phyloP scores from a whole-genome alignment of 2,329 filamentous ascomycete genomes.

The Stagonosporopsis vannaccii region DNA sequence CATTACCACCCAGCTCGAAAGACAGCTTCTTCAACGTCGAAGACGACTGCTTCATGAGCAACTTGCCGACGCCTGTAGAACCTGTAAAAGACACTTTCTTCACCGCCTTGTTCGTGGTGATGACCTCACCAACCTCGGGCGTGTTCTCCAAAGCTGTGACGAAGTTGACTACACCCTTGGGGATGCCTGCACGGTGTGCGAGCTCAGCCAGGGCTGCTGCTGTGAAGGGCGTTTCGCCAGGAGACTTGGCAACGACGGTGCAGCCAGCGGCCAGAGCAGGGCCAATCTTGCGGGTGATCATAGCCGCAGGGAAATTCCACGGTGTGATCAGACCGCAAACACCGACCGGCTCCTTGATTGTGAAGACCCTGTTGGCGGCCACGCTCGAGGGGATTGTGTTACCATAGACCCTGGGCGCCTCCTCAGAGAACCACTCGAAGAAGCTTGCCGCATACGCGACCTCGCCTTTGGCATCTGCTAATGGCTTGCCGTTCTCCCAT shows the following conservation, averaged over 20 bases:
- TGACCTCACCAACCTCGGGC: slow-evolving; percentile 74
- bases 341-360: slow-evolving; percentile 82
- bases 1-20: slow-evolving; percentile 92
- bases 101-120: slow-evolving; percentile 78
- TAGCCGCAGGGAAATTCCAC: slow-evolving; percentile 77
- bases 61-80: slow-evolving; percentile 67
- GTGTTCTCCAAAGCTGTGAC: slow-evolving; percentile 84
- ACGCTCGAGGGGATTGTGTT: slow-evolving; percentile 75
- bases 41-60: slow-evolving; percentile 91
- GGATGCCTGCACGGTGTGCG: slow-evolving; percentile 84
- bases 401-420: slow-evolving; percentile 58
- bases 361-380: slow-evolving; percentile 76
- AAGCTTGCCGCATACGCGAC: slow-evolving; percentile 51
- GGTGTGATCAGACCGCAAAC: slow-evolving; percentile 85
- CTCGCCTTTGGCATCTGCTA: slow-evolving; percentile 60
- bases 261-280: slow-evolving; percentile 90
- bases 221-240: slow-evolving; percentile 91
- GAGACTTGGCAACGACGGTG: slow-evolving; percentile 90
- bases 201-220: slow-evolving; percentile 87
- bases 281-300: slow-evolving; percentile 60
- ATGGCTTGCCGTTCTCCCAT: slow-evolving; percentile 88
- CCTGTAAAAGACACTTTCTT: slow-evolving; percentile 96
- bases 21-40: slow-evolving; percentile 85
- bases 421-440: slow-evolving; percentile 53
- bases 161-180: slow-evolving; percentile 89